phyloP scores from a whole-genome alignment of 768 basidiomycete species.

The Leccinellum rugosiceps region DNA sequence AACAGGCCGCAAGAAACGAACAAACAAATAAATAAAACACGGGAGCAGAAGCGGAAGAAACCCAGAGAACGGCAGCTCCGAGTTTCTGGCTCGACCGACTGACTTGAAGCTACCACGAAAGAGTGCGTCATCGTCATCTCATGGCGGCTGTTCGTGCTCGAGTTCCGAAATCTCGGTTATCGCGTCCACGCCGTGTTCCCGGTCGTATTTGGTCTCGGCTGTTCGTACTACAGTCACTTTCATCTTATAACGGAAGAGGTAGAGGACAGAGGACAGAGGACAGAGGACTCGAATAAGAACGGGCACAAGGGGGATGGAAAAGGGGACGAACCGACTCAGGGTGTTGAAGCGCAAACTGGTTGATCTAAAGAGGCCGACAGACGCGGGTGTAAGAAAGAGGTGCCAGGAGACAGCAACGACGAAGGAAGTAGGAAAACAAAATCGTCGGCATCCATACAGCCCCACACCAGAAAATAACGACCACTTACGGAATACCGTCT shows the following conservation, averaged over 20 bases:
- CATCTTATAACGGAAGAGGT: constrained; percentile 1
- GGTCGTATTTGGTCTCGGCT: constrained; percentile 15
- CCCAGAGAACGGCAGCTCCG: too few species aligned
- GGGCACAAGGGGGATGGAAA: not conserved
- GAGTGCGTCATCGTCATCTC: not conserved
- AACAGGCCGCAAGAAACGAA: too few species aligned
- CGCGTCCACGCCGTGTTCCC: not conserved
- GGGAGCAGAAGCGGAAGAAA: too few species aligned
- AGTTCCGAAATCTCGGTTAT: not conserved
- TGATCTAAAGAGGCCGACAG: not conserved
- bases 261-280: not conserved
- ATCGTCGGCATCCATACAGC: not conserved
- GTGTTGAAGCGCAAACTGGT: not conserved
- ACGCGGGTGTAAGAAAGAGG: not conserved
- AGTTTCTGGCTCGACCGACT: too few species aligned
- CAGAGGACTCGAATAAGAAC: not conserved
- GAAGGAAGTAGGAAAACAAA: not conserved
- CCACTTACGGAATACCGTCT: constrained; percentile 2
- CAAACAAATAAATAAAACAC: too few species aligned
- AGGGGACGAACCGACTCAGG: constrained; percentile 10
- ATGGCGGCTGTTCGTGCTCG: not conserved
- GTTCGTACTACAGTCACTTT: constrained; percentile 19
- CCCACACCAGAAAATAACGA: too few species aligned
- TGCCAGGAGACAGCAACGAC: not conserved
- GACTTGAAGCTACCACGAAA: too few species aligned